These are phyloP conservation scores for Alternaria sp. DNA, from an alignment of 2,329 filamentous ascomycete genomes.

Conservation along the genomic window DNA sequence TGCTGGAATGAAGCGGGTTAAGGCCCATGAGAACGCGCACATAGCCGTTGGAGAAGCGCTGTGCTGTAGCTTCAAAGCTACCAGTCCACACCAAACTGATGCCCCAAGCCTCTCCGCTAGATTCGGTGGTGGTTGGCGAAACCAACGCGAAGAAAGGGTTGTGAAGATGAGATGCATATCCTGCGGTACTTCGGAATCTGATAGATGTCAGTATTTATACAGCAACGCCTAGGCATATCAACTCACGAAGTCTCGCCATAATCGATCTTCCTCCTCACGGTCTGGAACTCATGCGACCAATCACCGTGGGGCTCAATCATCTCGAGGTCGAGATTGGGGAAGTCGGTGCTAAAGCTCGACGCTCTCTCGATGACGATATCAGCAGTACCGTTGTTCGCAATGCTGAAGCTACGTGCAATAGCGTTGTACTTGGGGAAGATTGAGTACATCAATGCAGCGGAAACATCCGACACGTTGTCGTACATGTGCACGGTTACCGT, in stretches of 20 bases:
- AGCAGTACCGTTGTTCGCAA: conserved; percentile 64
- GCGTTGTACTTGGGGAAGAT: conserved; percentile 68
- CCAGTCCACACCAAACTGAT: conserved; percentile 71
- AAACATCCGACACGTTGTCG: conserved; percentile 65
- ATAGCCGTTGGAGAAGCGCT: conserved; percentile 67
- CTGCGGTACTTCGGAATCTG: conserved; percentile 66
- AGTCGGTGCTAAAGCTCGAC: conserved; percentile 67
- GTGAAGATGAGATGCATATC: conserved; percentile 68
- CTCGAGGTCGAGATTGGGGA: conserved; percentile 66
- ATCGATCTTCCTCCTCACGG: conserved; percentile 61
- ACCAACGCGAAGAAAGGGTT: conserved; percentile 69
- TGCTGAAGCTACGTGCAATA: conserved; percentile 65
- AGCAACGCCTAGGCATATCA: background rate
- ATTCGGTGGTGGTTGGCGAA: conserved; percentile 64
- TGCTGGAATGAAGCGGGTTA: conserved; percentile 66
- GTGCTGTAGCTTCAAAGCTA: conserved; percentile 66
- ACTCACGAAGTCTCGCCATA: conserved; percentile 55
- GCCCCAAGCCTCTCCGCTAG: conserved; percentile 66
- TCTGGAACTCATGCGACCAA: conserved; percentile 66
- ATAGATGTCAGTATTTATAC: conserved; percentile 7
- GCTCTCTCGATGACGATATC: conserved; percentile 63
- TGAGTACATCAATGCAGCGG: conserved; percentile 66
- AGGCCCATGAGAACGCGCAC: conserved; percentile 66
- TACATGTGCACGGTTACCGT: conserved; percentile 65
- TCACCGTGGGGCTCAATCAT: conserved; percentile 69